Conservation (phyloP, 2,329 filamentous ascomycete species). For the Nigrospora sphaerica region DNA sequence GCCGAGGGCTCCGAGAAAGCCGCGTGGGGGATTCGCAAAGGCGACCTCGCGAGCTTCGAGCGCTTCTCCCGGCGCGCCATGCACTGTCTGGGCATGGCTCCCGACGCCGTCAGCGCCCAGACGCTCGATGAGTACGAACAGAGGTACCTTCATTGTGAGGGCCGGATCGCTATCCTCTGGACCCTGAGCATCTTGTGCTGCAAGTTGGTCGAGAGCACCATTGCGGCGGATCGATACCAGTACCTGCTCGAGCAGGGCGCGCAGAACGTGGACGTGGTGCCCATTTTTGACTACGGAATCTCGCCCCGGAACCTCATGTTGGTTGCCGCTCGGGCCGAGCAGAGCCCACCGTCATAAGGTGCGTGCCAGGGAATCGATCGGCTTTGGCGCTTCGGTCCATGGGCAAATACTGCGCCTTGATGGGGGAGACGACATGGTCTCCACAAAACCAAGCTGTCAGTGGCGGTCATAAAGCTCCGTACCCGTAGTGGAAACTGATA, state of each 20-base stretch:
- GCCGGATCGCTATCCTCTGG: slow-evolving; percentile 23
- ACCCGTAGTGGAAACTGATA: too few relatives aligned
- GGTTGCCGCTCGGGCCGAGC: slow-evolving; percentile 12
- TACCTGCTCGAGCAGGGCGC: slow-evolving; percentile 18
- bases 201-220: slow-evolving; percentile 23
- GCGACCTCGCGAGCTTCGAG: slow-evolving; percentile 16
- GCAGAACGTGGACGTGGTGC: slow-evolving; percentile 14
- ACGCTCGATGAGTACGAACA: slow-evolving; percentile 18
- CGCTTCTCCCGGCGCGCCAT: slow-evolving; percentile 18
- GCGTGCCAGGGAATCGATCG: too few relatives aligned
- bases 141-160: slow-evolving; percentile 12
- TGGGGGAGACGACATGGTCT: too few relatives aligned
- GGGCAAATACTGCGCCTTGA: too few relatives aligned
- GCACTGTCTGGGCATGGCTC: slow-evolving; percentile 12
- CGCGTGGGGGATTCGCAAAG: slow-evolving; percentile 23
- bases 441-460: too few relatives aligned
- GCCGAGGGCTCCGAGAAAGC: slow-evolving; percentile 8
- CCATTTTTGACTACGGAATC: slow-evolving; percentile 16
- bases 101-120: slow-evolving; percentile 4
- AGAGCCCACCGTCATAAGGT: too few relatives aligned
- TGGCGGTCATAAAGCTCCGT: too few relatives aligned
- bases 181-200: slow-evolving; percentile 23
- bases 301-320: slow-evolving; percentile 18
- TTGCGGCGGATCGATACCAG: slow-evolving; percentile 23
- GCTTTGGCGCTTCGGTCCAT: too few relatives aligned